These are phyloP conservation scores for Suillus clintonianus DNA, from an alignment of 768 basidiomycete species.

Conservation along the genomic window DNA sequence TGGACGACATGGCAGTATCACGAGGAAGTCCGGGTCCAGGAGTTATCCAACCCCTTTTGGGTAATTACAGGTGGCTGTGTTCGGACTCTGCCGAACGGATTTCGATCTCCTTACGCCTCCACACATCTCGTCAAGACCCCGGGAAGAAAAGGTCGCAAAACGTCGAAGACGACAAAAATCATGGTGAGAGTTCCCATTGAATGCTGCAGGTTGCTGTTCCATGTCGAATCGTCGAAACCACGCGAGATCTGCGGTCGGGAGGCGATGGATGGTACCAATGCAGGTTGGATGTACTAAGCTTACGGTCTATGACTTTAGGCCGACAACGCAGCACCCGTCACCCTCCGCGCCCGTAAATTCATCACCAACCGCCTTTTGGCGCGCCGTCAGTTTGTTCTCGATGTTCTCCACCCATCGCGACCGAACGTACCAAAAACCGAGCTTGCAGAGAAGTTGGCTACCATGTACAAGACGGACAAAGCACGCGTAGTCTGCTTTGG, in stretches of 20 bases:
- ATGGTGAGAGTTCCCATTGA: constrained; percentile 36
- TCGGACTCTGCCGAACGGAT: constrained; percentile 49
- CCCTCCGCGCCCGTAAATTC: constrained; percentile 98
- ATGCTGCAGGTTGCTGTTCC: constrained; percentile 18
- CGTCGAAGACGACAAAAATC: constrained; percentile 26
- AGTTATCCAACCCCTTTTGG: not conserved
- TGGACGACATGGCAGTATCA: constrained; percentile 24
- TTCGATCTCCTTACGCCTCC: constrained; percentile 19
- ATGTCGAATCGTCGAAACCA: constrained; percentile 5
- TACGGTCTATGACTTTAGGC: constrained; percentile 47
- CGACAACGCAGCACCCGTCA: constrained; percentile 83
- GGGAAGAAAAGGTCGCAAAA: constrained; percentile 24
- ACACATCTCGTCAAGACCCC: constrained; percentile 28
- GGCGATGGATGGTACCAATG: constrained; percentile 28
- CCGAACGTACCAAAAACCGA: constrained; percentile 93
- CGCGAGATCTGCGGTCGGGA: constrained; percentile 8
- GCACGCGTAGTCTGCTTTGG: constrained; percentile 91
- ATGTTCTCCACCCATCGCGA: constrained; percentile 93
- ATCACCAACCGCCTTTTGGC: constrained; percentile 97
- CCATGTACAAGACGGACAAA: constrained; percentile 92
- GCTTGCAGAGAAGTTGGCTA: constrained; percentile 88
- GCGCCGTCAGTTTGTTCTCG: constrained; percentile 94
- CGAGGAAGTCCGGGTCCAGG: not conserved
- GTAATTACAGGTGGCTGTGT: constrained; percentile 24
- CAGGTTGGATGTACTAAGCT: constrained; percentile 21